These are phyloP conservation scores for Solanum tacnaense DNA, from an alignment of 257 asterid genomes.

Conservation along the genomic window DNA sequence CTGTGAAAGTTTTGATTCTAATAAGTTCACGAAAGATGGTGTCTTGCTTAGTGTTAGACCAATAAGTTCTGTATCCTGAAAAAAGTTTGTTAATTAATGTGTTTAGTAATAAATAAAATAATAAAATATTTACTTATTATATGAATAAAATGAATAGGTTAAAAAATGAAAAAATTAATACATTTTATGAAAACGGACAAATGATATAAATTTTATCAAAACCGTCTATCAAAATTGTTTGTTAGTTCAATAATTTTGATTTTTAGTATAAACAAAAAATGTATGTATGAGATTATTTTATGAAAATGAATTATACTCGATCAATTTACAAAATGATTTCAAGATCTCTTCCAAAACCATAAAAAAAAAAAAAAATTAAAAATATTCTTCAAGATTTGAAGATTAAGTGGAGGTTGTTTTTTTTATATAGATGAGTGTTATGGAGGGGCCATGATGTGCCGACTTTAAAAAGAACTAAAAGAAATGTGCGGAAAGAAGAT, in stretches of 20 bases:
- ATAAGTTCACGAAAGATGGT: slow-evolving; percentile 29
- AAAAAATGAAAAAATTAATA: too few relatives aligned
- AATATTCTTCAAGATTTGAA: too few relatives aligned
- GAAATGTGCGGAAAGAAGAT: neutral
- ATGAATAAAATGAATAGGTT: too few relatives aligned
- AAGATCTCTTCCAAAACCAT: too few relatives aligned
- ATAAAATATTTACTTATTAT: too few relatives aligned
- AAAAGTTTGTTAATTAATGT: neutral
- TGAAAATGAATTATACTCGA: neutral
- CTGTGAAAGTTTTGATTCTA: slow-evolving; percentile 8
- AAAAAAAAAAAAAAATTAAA: too few relatives aligned
- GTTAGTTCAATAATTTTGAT: too few relatives aligned
- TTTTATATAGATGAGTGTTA: neutral
- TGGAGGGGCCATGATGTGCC: neutral
- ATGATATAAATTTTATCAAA: too few relatives aligned
- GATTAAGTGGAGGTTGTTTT: neutral
- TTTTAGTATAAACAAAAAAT: too few relatives aligned
- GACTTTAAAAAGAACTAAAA: neutral
- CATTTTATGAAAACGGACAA: too few relatives aligned
- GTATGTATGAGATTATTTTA: neutral
- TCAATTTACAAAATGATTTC: too few relatives aligned
- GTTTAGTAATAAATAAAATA: neutral
- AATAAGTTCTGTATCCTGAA: slow-evolving; percentile 4
- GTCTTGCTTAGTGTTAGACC: slow-evolving; percentile 39
- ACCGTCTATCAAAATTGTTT: too few relatives aligned